Percentiles rank a stretch among this genome's conserved stretches.
Conservation (phyloP, 108 stramenopile species). For the Nitzschia palea region DNA sequence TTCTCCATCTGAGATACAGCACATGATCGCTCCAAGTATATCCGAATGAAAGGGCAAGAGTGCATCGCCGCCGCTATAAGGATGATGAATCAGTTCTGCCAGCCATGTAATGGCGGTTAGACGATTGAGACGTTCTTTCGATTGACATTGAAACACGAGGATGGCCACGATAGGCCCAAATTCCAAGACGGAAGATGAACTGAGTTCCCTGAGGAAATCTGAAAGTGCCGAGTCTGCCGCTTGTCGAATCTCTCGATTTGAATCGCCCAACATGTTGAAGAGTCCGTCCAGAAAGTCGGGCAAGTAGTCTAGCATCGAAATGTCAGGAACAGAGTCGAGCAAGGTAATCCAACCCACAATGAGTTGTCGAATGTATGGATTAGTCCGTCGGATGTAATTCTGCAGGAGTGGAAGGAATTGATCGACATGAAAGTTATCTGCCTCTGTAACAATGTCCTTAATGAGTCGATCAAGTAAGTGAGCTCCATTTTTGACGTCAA, state of each 20-base stretch:
- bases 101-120: slow-evolving; percentile 96
- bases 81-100: slow-evolving; percentile 91
- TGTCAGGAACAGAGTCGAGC: slow-evolving; percentile 95
- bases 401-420: slow-evolving; percentile 95
- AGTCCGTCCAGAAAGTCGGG: slow-evolving; percentile 96
- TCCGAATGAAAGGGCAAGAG: slow-evolving; percentile 90
- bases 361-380: slow-evolving; percentile 96
- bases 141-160: slow-evolving; percentile 91
- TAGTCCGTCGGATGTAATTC: slow-evolving; percentile 93
- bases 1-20: slow-evolving; percentile 91
- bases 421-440: slow-evolving; percentile 91
- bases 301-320: slow-evolving; percentile 94
- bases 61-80: slow-evolving; percentile 87
- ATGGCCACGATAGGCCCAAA: slow-evolving; percentile 96
- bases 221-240: slow-evolving; percentile 85
- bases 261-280: slow-evolving; percentile 97
- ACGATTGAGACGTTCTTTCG: slow-evolving; percentile 90
- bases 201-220: slow-evolving; percentile 90
- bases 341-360: slow-evolving; percentile 97
- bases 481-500: slow-evolving; percentile 98
- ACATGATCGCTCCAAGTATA: slow-evolving; percentile 89
- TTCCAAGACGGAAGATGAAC: slow-evolving; percentile 82
- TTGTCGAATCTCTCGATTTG: slow-evolving; percentile 93
- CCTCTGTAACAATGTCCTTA: slow-evolving; percentile 97
- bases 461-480: slow-evolving; percentile 92